Conservation (phyloP, 2,329 filamentous ascomycete species). For the Hypoxylon sp. region DNA sequence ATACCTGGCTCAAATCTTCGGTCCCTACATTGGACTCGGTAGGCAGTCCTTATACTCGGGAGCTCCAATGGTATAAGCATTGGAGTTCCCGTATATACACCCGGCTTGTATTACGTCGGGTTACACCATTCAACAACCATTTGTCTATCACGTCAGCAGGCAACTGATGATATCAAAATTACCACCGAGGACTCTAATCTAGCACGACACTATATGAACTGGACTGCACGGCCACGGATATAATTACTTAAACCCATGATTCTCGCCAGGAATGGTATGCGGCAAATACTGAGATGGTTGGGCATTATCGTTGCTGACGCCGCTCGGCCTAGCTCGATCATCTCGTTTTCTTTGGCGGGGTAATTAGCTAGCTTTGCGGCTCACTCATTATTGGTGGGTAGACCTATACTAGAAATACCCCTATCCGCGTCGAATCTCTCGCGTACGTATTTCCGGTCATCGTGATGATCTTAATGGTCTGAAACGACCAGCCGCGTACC, state of each 20-base stretch:
- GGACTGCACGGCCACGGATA: background rate
- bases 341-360: slow-evolving; percentile 15
- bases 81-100: background rate
- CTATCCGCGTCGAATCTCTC: background rate
- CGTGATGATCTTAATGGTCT: slow-evolving; percentile 6
- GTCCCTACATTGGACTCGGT: background rate
- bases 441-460: background rate
- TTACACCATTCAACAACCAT: background rate
- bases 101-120: background rate
- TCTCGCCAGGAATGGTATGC: background rate
- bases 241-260: background rate
- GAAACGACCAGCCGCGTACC: slow-evolving; percentile 13
- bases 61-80: background rate
- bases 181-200: background rate
- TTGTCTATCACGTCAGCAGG: background rate
- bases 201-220: background rate
- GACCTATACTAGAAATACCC: background rate
- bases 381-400: background rate
- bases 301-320: slow-evolving; percentile 3
- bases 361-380: background rate
- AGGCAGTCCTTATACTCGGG: background rate
- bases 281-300: background rate
- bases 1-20: background rate
- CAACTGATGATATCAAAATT: background rate
- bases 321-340: background rate